phyloP scores from a whole-genome alignment of 441 rosid genomes.

The Erysimum cheiri region DNA sequence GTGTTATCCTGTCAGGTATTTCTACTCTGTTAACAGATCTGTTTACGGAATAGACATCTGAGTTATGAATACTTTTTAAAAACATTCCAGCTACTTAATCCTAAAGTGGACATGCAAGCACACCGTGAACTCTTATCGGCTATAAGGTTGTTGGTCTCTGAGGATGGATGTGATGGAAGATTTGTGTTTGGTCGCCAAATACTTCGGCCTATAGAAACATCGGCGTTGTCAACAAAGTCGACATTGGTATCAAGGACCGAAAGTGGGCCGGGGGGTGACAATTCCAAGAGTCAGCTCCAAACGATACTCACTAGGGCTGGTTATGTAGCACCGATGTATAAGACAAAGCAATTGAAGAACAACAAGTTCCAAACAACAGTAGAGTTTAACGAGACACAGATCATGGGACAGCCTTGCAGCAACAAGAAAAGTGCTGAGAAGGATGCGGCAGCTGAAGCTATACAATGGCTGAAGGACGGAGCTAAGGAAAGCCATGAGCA shows the following conservation, averaged over 20 bases:
- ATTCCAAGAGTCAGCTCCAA: constrained; percentile 90
- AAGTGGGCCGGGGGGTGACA: constrained; percentile 95
- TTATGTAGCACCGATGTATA: constrained; percentile 69
- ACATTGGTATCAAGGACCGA: constrained; percentile 57
- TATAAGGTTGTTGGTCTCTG: constrained; percentile 61
- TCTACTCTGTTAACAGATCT: constrained; percentile 16
- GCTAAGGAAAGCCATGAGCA: constrained; percentile 57
- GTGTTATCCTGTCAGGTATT: constrained; percentile 18
- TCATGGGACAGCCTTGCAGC: constrained; percentile 84
- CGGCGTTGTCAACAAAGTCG: constrained; percentile 48
- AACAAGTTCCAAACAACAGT: constrained; percentile 73
- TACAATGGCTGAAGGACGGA: constrained; percentile 78
- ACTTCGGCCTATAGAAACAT: constrained; percentile 45
- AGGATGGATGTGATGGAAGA: constrained; percentile 73
- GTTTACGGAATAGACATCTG: constrained; percentile 14
- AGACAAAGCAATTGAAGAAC: constrained; percentile 77
- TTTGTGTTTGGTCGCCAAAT: constrained; percentile 80
- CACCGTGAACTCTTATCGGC: constrained; percentile 74
- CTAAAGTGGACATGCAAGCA: constrained; percentile 61
- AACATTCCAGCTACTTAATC: constrained; percentile 69
- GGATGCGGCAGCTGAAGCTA: constrained; percentile 95
- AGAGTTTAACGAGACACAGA: constrained; percentile 74
- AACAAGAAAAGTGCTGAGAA: constrained; percentile 96
- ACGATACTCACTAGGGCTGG: constrained; percentile 89
- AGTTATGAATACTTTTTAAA: constrained; percentile 10